A percentile compares a stretch with the other conserved stretches of the same genome.
Conservation (phyloP, 2,329 filamentous ascomycete genomes). For the Fusarium mangiferae region DNA sequence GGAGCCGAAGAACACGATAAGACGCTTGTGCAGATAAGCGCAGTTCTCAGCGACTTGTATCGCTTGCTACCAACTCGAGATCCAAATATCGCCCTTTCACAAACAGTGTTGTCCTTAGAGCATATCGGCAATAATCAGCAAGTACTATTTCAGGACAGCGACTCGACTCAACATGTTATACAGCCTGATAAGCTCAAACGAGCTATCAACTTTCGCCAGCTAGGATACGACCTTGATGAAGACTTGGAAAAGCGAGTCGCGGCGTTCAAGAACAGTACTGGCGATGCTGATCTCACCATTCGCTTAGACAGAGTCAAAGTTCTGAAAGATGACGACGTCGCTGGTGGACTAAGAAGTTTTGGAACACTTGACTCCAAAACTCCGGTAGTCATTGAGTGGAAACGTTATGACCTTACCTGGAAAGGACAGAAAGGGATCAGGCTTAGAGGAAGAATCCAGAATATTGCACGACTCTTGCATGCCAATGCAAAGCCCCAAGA, state of each 20-base stretch:
- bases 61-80: background rate
- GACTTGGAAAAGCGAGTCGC: background rate
- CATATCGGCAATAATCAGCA: background rate
- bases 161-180: background rate
- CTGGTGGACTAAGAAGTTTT: background rate
- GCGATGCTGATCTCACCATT: background rate
- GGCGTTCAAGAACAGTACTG: background rate
- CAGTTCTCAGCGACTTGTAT: background rate
- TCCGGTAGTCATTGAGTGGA: background rate
- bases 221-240: background rate
- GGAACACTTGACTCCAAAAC: background rate
- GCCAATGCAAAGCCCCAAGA: background rate
- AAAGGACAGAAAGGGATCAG: background rate
- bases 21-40: background rate
- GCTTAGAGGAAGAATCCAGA: background rate
- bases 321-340: background rate
- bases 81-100: background rate
- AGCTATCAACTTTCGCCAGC: background rate
- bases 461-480: slow-evolving; percentile 2
- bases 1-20: background rate
- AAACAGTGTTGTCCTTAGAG: background rate
- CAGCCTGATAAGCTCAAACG: background rate
- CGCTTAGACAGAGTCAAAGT: background rate
- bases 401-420: background rate
- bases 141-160: background rate